A percentile compares a stretch with the other conserved stretches of the same genome.
phyloP scores from a whole-genome alignment of 352 stramenopile species.

The Globisporangium spinosum region DNA sequence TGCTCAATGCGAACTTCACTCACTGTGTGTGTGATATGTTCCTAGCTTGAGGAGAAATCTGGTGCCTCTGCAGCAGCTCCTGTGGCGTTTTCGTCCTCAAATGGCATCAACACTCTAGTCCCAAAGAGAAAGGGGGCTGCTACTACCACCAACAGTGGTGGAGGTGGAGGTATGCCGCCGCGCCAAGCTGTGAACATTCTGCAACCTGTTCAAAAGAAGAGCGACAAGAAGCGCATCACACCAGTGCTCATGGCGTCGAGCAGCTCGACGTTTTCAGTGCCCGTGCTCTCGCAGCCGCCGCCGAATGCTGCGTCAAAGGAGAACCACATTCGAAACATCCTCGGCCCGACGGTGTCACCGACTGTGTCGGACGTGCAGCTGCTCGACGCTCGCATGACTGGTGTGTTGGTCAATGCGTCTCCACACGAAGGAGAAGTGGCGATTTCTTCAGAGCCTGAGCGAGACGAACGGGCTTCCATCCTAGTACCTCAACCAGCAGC shows the following conservation, averaged over 20 bases:
- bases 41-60: constrained; percentile 65
- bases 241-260: constrained; percentile 40
- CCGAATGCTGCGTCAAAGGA: constrained; percentile 56
- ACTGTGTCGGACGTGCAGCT: constrained; percentile 46
- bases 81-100: constrained; percentile 2
- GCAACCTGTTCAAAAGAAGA: constrained; percentile 37
- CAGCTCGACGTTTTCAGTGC: constrained; percentile 12
- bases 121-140: constrained; percentile 56
- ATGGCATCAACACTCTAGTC: constrained; percentile 44
- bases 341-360: constrained; percentile 53
- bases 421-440: constrained; percentile 15
- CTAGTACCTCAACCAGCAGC: constrained; percentile 8
- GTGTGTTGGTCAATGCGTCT: constrained; percentile 20
- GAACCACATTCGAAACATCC: constrained; percentile 82
- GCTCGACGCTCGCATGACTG: constrained; percentile 58
- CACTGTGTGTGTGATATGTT: too few species aligned
- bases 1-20: background rate
- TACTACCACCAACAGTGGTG: constrained; percentile 1
- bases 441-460: background rate
- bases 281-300: background rate
- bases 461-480: background rate
- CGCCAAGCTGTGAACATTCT: constrained; percentile 33
- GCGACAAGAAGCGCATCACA: constrained; percentile 63
- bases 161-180: constrained; percentile 14
- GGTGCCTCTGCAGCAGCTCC: constrained; percentile 14